Evolutionary conservation across 2,329 filamentous ascomycete genomes (phyloP).

Genomic region (Colletotrichum zoysiae): DNA sequence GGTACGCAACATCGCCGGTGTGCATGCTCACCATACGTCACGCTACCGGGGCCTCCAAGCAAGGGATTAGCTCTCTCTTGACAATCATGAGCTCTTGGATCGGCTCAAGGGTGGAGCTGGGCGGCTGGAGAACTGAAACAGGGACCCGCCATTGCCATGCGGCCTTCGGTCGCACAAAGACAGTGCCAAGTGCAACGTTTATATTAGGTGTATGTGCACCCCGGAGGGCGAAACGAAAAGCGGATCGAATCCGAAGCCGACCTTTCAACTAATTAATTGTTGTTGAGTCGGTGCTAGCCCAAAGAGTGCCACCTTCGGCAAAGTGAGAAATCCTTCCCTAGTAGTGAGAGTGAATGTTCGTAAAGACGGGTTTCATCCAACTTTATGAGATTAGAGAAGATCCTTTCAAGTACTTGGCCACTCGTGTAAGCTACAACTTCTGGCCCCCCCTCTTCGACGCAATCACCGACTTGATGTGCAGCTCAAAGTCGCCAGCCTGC

Average conservation of each 20-base stretch:
- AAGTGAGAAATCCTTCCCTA: background rate
- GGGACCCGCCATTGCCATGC: background rate
- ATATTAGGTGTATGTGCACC: background rate
- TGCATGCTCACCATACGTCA: background rate
- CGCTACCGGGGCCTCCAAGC: background rate
- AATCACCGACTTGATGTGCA: slow-evolving; percentile 34
- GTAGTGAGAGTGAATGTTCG: too few species aligned
- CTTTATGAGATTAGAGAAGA: background rate
- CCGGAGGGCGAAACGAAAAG: background rate
- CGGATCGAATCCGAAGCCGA: background rate
- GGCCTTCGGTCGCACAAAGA: background rate
- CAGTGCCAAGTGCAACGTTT: background rate
- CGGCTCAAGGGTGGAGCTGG: background rate
- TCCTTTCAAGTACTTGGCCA: background rate
- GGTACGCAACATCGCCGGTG: background rate
- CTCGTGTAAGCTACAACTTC: too few species aligned
- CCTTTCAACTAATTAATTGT: background rate
- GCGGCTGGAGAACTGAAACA: background rate
- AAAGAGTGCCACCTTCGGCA: too few species aligned
- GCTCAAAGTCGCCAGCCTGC: slow-evolving; percentile 74
- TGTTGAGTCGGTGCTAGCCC: background rate
- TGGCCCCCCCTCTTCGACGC: slow-evolving; percentile 8
- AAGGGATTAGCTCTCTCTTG: too few species aligned
- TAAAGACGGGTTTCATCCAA: accelerated
- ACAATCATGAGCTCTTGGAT: background rate